These are phyloP conservation scores for Penicillium brevicompactum DNA, from an alignment of 2,329 filamentous ascomycete species.

Conservation along the genomic window DNA sequence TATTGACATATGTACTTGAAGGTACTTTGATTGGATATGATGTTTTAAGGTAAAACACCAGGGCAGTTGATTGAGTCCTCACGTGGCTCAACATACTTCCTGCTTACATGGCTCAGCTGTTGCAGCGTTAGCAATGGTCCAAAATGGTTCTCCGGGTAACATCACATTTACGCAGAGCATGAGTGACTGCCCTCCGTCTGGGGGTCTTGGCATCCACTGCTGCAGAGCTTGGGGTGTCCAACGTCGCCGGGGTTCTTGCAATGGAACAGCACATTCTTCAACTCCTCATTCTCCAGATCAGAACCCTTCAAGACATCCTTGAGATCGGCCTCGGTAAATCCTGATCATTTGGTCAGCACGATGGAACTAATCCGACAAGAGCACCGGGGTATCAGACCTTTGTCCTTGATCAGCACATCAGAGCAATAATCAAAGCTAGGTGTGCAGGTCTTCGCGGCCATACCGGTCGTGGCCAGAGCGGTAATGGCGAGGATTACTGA, in stretches of 20 bases:
- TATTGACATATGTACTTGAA: too few relatives aligned
- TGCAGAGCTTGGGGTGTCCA: constrained; percentile 35
- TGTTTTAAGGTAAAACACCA: too few relatives aligned
- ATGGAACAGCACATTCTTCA: constrained; percentile 36
- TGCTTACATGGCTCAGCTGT: not conserved
- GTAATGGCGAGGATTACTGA: constrained; percentile 22
- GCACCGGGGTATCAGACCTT: constrained; percentile 23
- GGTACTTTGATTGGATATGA: too few relatives aligned
- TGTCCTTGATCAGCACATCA: constrained; percentile 27
- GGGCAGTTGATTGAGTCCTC: too few relatives aligned
- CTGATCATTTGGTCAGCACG: constrained; percentile 11
- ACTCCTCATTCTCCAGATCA: constrained; percentile 27
- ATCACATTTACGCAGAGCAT: constrained; percentile 18
- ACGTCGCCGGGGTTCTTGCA: constrained; percentile 38
- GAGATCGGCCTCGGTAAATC: constrained; percentile 33
- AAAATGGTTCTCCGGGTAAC: not conserved
- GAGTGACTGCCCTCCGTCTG: constrained; percentile 33
- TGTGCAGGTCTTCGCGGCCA: constrained; percentile 35
- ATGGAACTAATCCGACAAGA: not conserved
- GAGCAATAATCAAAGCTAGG: constrained; percentile 41
- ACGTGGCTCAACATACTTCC: not conserved
- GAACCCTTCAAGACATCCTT: constrained; percentile 30
- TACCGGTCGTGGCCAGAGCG: constrained; percentile 18
- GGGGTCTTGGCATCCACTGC: constrained; percentile 29
- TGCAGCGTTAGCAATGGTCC: not conserved